Percentiles rank a stretch among this genome's conserved stretches.
Evolutionary conservation across 352 stramenopile species (phyloP).

Genomic region (Phytophthora palmivora): DNA sequence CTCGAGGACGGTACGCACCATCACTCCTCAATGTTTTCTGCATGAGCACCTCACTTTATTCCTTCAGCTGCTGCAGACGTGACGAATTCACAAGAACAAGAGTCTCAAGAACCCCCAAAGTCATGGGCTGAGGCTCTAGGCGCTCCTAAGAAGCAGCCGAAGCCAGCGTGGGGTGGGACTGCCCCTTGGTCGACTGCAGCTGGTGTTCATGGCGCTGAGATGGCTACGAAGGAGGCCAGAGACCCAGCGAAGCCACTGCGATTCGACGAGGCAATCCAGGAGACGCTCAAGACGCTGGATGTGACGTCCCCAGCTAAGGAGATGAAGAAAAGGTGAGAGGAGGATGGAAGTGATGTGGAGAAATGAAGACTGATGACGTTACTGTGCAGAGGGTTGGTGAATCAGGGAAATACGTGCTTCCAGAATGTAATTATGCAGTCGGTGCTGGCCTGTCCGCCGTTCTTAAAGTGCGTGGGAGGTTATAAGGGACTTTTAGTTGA

Average conservation of each 20-base stretch:
- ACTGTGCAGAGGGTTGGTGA: constrained; percentile 66
- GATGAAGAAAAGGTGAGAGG: constrained; percentile 79
- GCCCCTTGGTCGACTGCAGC: constrained; percentile 24
- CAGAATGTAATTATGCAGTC: constrained; percentile 91
- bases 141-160: constrained; percentile 35
- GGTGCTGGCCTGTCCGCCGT: constrained; percentile 76
- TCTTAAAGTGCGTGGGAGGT: constrained; percentile 71
- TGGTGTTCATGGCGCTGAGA: constrained; percentile 2
- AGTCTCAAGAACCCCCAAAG: constrained; percentile 37
- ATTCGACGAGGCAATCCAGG: constrained; percentile 78
- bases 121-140: constrained; percentile 71
- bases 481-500: neutral
- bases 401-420: constrained; percentile 91
- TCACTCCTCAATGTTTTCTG: constrained; percentile 4
- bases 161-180: constrained; percentile 42
- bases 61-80: constrained; percentile 27
- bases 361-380: constrained; percentile 2
- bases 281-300: constrained; percentile 59
- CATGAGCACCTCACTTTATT: neutral
- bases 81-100: constrained; percentile 11
- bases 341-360: neutral
- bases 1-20: constrained; percentile 50
- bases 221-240: neutral
- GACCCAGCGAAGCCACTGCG: constrained; percentile 31
- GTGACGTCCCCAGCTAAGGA: constrained; percentile 71